phyloP scores from a whole-genome alignment of 768 basidiomycete genomes.

The Mycena haematopus region DNA sequence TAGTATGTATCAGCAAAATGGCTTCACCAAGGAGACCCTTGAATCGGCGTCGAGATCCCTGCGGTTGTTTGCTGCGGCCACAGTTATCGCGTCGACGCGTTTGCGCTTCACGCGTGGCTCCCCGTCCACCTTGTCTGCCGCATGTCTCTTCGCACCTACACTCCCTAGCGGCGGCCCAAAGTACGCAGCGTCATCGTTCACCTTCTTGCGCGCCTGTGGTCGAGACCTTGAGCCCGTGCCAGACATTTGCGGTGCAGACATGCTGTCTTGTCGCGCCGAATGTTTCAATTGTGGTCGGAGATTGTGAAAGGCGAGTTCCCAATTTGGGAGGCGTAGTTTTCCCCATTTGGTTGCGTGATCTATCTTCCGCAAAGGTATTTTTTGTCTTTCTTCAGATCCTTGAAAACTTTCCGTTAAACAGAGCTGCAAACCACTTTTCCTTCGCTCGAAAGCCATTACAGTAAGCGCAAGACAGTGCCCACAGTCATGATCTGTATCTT shows the following conservation, averaged over 20 bases:
- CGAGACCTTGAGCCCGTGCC: constrained; percentile 63
- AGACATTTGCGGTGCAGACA: constrained; percentile 42
- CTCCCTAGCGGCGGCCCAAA: constrained; percentile 57
- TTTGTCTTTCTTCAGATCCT: too few species aligned
- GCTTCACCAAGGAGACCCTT: constrained; percentile 49
- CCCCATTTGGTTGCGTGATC: background rate
- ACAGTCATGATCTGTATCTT: too few species aligned
- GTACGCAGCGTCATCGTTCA: constrained; percentile 75
- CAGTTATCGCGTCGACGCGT: constrained; percentile 44
- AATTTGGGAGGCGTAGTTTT: background rate
- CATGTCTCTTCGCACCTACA: constrained; percentile 66
- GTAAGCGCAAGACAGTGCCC: too few species aligned
- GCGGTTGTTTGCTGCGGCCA: constrained; percentile 33
- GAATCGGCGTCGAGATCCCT: constrained; percentile 48
- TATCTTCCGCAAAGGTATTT: too few species aligned
- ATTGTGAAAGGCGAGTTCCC: background rate
- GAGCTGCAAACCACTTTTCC: too few species aligned
- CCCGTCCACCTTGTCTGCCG: constrained; percentile 71
- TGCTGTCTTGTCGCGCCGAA: constrained; percentile 21
- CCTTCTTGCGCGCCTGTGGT: constrained; percentile 66
- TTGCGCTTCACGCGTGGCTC: constrained; percentile 80
- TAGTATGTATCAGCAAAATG: background rate
- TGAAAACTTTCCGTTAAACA: too few species aligned
- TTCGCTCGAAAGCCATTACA: too few species aligned
- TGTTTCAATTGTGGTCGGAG: background rate